Evolutionary conservation across 805 yeast species (phyloP), one percentile per base, ranked within the genome.

Genomic region (Sugiyamaella lignohabitans): DNA sequence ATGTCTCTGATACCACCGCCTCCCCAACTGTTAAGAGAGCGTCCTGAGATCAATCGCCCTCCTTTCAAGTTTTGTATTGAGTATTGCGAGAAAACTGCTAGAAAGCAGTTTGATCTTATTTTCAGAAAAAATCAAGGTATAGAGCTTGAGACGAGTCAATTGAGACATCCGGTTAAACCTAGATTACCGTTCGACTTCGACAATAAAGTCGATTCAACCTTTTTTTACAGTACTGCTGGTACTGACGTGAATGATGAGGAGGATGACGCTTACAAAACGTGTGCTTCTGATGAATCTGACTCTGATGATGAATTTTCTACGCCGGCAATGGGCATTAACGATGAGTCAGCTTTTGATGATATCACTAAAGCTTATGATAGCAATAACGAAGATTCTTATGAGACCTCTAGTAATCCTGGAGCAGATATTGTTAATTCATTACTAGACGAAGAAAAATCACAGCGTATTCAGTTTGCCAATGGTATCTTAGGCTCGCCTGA

Each of bases 31-130:
- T 45, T 55, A 8, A 54, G 59, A 16, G 52, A 49, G 35, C 47
- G 59, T 2, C 66, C 67, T 3, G 65, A 63, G 30, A 53, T 64
- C 17, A 43, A 42, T 27, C 57, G 67, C 1, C 55, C 66, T 3
- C 45, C 50, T 14, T 56, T 50, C 53, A 53, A 55, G 45, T 64
- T 64, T 40, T 55, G 55, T 4, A 48, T 64, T 20, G 59, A 53
- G 46, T 49, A 42, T 32, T 37, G 50, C 34, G 58, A 54, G 27
- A 16, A 21, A 6, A 23, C 38, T 18, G 47, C 50, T 17, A 30
- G 56, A n/a, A 38, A 40, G 21, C 58, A 52, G 37, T 10, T 44
- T 36, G 49, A 52, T 2, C 35, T 52, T 19, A 30, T 52, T 6
- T 14, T 30, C 40, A 36, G 41, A 3, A 47, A 42, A 37, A 39